These are phyloP conservation scores for Endocalyx cinctus DNA, from an alignment of 2,329 filamentous ascomycete genomes.

Conservation along the genomic window DNA sequence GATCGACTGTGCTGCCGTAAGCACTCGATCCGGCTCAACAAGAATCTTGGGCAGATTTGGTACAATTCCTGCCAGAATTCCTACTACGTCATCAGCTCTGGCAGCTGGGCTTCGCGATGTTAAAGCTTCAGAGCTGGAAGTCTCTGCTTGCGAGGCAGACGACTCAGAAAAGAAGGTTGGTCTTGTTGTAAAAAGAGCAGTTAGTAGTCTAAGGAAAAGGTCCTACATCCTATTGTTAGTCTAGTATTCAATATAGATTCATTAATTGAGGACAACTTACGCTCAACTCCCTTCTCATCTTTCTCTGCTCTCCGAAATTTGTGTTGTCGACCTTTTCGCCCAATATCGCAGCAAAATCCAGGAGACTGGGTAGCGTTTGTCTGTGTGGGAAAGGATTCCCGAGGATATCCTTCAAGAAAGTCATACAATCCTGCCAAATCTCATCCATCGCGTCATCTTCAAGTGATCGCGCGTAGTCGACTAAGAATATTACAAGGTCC, in stretches of 20 bases:
- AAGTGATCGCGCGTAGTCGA: constrained; percentile 82
- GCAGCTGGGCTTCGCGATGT: constrained; percentile 32
- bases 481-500: constrained; percentile 82
- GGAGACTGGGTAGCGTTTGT: constrained; percentile 77
- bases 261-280: constrained; percentile 45
- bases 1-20: constrained; percentile 72
- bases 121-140: constrained; percentile 30
- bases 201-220: constrained; percentile 78
- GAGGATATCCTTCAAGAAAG: constrained; percentile 83
- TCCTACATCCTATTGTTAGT: constrained; percentile 63
- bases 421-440: constrained; percentile 92
- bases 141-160: constrained; percentile 33
- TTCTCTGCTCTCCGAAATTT: constrained; percentile 89
- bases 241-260: constrained; percentile 20
- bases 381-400: constrained; percentile 93
- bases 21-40: constrained; percentile 78
- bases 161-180: constrained; percentile 67
- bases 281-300: constrained; percentile 84
- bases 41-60: constrained; percentile 79
- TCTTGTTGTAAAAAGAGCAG: constrained; percentile 89
- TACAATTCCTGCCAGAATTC: constrained; percentile 73
- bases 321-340: constrained; percentile 97
- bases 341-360: constrained; percentile 85
- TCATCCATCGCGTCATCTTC: constrained; percentile 98
- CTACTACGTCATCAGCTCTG: constrained; percentile 69